Evolutionary conservation across 768 basidiomycete genomes (phyloP).

Genomic region (Sarcomyxa edulis): DNA sequence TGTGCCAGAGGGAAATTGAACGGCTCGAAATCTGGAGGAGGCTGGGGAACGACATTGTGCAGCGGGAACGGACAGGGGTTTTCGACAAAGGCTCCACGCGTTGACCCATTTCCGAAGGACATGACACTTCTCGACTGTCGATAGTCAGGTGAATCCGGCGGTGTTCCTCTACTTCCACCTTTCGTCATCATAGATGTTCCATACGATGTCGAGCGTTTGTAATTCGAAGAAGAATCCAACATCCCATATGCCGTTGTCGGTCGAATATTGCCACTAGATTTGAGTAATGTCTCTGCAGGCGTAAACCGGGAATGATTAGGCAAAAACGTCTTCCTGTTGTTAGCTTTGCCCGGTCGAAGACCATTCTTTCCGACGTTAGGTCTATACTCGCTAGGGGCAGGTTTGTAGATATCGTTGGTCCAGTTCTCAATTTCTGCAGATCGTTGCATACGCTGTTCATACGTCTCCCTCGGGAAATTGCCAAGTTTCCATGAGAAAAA

Average conservation of each 20-base stretch:
- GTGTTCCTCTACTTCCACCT: slow-evolving; percentile 47
- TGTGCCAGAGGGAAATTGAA: slow-evolving; percentile 95
- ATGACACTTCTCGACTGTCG: slow-evolving; percentile 79
- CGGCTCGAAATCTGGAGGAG: slow-evolving; percentile 85
- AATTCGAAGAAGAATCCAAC: slow-evolving; percentile 50
- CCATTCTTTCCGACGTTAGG: slow-evolving; percentile 82
- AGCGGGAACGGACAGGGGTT: slow-evolving; percentile 92
- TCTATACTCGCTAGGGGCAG: slow-evolving; percentile 86
- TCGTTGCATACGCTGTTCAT: slow-evolving; percentile 86
- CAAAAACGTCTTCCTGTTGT: slow-evolving; percentile 55
- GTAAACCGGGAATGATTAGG: slow-evolving; percentile 74
- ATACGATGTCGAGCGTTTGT: slow-evolving; percentile 57
- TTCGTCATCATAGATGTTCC: slow-evolving; percentile 39
- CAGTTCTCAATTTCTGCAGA: slow-evolving; percentile 92
- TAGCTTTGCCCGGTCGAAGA: slow-evolving; percentile 45
- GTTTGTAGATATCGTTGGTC: slow-evolving; percentile 92
- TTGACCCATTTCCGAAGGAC: slow-evolving; percentile 55
- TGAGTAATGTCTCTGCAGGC: slow-evolving; percentile 57
- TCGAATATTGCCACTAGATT: slow-evolving; percentile 40
- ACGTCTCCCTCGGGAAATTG: slow-evolving; percentile 89
- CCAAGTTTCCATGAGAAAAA: slow-evolving; percentile 96
- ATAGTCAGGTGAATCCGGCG: slow-evolving; percentile 68
- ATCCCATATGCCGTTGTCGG: slow-evolving; percentile 63
- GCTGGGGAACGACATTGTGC: slow-evolving; percentile 86
- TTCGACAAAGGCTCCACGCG: slow-evolving; percentile 45